Evolutionary conservation across 1,284 basidiomycete genomes (phyloP), one percentile per base, ranked within the genome.

Genomic region (Cryptococcus sp.): DNA sequence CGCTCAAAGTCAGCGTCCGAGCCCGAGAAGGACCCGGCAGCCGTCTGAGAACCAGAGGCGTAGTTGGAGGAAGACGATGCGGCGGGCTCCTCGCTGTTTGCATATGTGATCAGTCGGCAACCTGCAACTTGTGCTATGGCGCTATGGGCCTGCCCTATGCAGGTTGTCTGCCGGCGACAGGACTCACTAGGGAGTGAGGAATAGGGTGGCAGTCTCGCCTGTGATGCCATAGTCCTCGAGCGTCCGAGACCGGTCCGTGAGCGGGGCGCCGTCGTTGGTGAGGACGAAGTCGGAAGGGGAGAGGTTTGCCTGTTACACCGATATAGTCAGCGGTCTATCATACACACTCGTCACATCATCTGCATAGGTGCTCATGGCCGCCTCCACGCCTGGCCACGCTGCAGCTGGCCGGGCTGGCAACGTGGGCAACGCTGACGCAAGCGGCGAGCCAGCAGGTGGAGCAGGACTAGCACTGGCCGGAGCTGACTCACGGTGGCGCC

Each of bases 1-100:
- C 88, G 87, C 75, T 98, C 95, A 24, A 88, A 79, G 65, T 94
- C 91, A 56, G 87, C 87, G 61, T 85, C 83, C n/a, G 82, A 79
- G 53, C 55, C 55, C 16, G 49, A 52, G 33, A 62, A 59, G 37
- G 42, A 21, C 1, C 49, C 47, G 3, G 49, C 20, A 28, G 57
- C 42, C 16, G 37, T 36, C 21, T 57, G 54, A 12, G 62, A 52
- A n/a, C 42, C 28, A 9, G 63, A 47, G 8, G 56, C 54, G 13
- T 46, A 54, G 23, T 62, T 47, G 12, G 82, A 74, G 65, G 86
- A 58, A 13, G 64, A 60, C 7, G 64, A 60, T 6, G 64, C 43
- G 2, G 48, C 39, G 36, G 51, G 46, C 45, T 46, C 45, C 24
- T 42, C 18, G 53, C 23, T 23, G 40, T 23, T 37, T 52, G n/a